Evolutionary conservation across 139 green algal genomes (phyloP), one percentile per base, ranked within the genome.

Genomic region (Eudorina sp.): DNA sequence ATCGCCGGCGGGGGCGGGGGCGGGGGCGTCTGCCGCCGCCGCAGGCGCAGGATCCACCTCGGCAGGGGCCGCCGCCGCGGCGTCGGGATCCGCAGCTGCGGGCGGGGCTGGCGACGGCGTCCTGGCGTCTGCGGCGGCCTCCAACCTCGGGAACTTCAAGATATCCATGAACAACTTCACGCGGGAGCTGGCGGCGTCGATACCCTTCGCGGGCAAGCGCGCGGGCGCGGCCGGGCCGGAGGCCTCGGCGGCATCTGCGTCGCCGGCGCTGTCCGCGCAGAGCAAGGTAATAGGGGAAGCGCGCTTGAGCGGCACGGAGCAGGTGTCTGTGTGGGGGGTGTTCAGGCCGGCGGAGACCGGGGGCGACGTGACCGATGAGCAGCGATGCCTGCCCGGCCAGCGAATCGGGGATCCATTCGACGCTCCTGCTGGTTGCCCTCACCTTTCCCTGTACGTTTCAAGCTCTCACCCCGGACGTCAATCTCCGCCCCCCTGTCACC

Each of bases 161-260:
- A 27, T 88, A 13, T 88, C 64, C n/a, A 75, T 93, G 27, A 93
- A 93, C 51, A 89, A 77, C 27, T 91, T 93, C 69, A 93, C 90
- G 38, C 64, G 86, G 27, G 90, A 93, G 75, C 90, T 93, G 29
- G 90, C 90, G 3, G 64, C 83, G 5, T 83, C 83, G 34, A 82
- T 89, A 36, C 53, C 69, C 38, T 83, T 89, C 36, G 69, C 69
- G 1, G 70, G 48, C 68, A 77, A 66, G 66, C 66, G 66, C 11
- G 38, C 36, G 66, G 66, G 62, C 27, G 38, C 36, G 66, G 66
- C 27, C 27, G 62, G 31, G 34, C 66, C 4, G 36, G 66, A 75
- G 31, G 66, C 34, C 31, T 14, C 36, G 34, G 34, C 66, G 3
- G 46, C 53, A 48, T 29, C 34, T 2, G 14, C 8, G 21, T 68